Evolutionary conservation across 768 basidiomycete genomes (phyloP).

Genomic region (Leucogyrophana mollusca): DNA sequence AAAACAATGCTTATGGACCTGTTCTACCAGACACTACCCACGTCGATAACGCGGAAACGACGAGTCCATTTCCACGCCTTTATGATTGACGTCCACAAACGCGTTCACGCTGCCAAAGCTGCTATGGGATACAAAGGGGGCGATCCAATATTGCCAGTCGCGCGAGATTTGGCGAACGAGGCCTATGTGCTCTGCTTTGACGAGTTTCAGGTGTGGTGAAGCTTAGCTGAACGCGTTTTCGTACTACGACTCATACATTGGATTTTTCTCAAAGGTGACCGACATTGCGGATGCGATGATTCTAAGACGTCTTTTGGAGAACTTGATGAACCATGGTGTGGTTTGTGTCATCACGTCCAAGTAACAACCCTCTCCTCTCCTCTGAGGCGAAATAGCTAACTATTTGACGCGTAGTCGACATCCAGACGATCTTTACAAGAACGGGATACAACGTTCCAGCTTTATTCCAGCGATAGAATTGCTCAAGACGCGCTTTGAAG

Average conservation of each 20-base stretch:
- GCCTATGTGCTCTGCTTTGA: slow-evolving; percentile 92
- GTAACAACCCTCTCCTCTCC: slow-evolving; percentile 44
- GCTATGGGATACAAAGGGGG: slow-evolving; percentile 66
- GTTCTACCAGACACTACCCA: slow-evolving; percentile 82
- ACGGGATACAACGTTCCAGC: slow-evolving; percentile 93
- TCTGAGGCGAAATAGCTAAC: not conserved
- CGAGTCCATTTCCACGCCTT: slow-evolving; percentile 98
- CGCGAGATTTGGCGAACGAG: slow-evolving; percentile 81
- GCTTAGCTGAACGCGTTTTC: slow-evolving; percentile 5
- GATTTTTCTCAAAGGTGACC: slow-evolving; percentile 61
- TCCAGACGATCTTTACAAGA: slow-evolving; percentile 97
- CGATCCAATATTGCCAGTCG: slow-evolving; percentile 86
- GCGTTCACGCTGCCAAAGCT: slow-evolving; percentile 79
- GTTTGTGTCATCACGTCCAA: slow-evolving; percentile 97
- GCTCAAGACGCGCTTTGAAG: slow-evolving; percentile 81
- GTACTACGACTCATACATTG: not conserved
- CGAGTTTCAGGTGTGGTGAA: slow-evolving; percentile 83
- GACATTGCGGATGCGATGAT: slow-evolving; percentile 99
- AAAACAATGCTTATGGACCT: slow-evolving; percentile 99
- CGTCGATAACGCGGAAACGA: slow-evolving; percentile 65
- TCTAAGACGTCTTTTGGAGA: slow-evolving; percentile 82
- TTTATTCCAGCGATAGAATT: slow-evolving; percentile 95
- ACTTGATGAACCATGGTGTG: slow-evolving; percentile 84
- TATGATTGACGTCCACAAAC: slow-evolving; percentile 98
- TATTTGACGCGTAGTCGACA: slow-evolving; percentile 67